Evolutionary conservation across 169 alveolate species (phyloP).

Genomic region (Plasmodium vinckei): DNA sequence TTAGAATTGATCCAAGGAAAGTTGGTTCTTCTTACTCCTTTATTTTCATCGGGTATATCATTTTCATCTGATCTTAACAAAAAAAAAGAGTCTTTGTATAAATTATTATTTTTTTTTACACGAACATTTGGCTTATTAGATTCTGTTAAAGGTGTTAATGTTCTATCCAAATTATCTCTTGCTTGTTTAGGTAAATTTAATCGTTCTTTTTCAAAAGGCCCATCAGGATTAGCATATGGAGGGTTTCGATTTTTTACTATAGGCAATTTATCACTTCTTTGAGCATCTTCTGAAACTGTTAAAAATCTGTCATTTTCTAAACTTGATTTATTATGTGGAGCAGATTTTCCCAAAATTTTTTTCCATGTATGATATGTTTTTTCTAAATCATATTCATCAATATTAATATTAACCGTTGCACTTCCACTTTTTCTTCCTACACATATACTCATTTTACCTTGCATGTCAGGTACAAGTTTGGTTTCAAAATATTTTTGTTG

Average conservation of each 20-base stretch:
- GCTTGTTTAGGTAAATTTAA: constrained; percentile 68
- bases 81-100: constrained; percentile 42
- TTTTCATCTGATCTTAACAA: constrained; percentile 27
- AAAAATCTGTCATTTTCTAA: constrained; percentile 78
- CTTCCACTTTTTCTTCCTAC: constrained; percentile 77
- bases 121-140: constrained; percentile 15
- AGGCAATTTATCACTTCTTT: constrained; percentile 77
- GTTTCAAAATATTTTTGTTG: constrained; percentile 70
- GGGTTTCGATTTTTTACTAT: constrained; percentile 75
- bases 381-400: constrained; percentile 70
- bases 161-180: constrained; percentile 71
- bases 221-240: constrained; percentile 80
- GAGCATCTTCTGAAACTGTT: constrained; percentile 77
- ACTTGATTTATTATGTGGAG: constrained; percentile 47
- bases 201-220: constrained; percentile 78
- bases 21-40: constrained; percentile 50
- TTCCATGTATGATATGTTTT: constrained; percentile 75
- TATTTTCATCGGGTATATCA: constrained; percentile 10
- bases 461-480: constrained; percentile 57
- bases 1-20: constrained; percentile 65
- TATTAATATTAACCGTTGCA: constrained; percentile 60
- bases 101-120: constrained; percentile 64
- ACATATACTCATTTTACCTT: constrained; percentile 75
- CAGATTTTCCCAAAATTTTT: constrained; percentile 36
- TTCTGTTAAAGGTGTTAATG: constrained; percentile 40